These are phyloP conservation scores for thale cress (Arabidopsis thaliana) DNA, from an alignment of 345 rosid genomes.

Conservation along the genomic window TAIR10.1 NC_003075.7:11864001-11864500, in stretches of 20 bases:
- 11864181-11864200: conserved; percentile 18
- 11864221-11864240: conserved; percentile 11
- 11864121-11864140: conserved; percentile 61
- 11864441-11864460: conserved; percentile 32
- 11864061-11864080: conserved; percentile 95
- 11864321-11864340: conserved; percentile 25
- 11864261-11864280: conserved; percentile 30
- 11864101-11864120: conserved; percentile 98
- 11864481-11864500: conserved; percentile 12
- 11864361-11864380: conserved; percentile 35
- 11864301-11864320: conserved; percentile 18
- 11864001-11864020: conserved; percentile 93
- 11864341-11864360: conserved; percentile 24
- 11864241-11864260: conserved; percentile 12
- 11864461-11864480: conserved; percentile 28
- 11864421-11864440: conserved; percentile 41
- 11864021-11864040: conserved; percentile 75
- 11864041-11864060: conserved; percentile 94
- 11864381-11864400: conserved; percentile 46
- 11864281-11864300: conserved; percentile 3
- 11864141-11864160: conserved; percentile 24
- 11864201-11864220: conserved; percentile 10
- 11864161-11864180: conserved; percentile 2
- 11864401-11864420: conserved; percentile 28
- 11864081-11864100: conserved; percentile 87